These are phyloP conservation scores for Babesia gibsoni DNA, from an alignment of 169 alveolate genomes.

Conservation along the genomic window DNA sequence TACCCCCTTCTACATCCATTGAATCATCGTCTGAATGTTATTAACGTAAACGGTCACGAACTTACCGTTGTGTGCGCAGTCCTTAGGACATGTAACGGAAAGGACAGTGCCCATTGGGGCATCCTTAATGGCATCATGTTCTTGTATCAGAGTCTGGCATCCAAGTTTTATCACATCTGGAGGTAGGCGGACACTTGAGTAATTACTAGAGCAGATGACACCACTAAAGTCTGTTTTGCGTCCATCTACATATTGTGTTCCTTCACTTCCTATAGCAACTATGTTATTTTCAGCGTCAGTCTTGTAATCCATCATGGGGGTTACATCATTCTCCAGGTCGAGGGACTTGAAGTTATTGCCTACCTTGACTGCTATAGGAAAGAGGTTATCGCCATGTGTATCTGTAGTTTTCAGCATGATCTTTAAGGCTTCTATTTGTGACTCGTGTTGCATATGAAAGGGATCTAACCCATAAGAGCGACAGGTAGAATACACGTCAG, in stretches of 20 bases:
- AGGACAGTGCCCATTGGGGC: slow-evolving; percentile 77
- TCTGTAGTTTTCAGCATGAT: slow-evolving; percentile 59
- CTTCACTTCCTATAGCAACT: slow-evolving; percentile 63
- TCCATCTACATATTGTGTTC: slow-evolving; percentile 65
- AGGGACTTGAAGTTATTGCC: slow-evolving; percentile 48
- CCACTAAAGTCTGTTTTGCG: slow-evolving; percentile 72
- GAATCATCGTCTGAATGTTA: slow-evolving; percentile 22
- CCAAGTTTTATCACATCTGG: slow-evolving; percentile 70
- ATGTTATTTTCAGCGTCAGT: slow-evolving; percentile 44
- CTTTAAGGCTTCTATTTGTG: slow-evolving; percentile 39
- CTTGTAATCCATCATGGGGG: slow-evolving; percentile 2
- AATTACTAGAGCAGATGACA: slow-evolving; percentile 72
- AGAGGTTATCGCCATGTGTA: slow-evolving; percentile 34
- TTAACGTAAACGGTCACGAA: not conserved
- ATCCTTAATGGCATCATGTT: slow-evolving; percentile 69
- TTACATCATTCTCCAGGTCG: slow-evolving; percentile 49
- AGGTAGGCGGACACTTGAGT: slow-evolving; percentile 64
- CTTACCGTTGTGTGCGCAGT: slow-evolving; percentile 75
- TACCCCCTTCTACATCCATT: slow-evolving; percentile 77
- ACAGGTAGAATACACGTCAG: slow-evolving; percentile 36
- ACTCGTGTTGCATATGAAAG: slow-evolving; percentile 45
- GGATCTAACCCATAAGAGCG: slow-evolving; percentile 56
- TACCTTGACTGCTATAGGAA: slow-evolving; percentile 56
- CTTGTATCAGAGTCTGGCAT: slow-evolving; percentile 71
- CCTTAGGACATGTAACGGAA: slow-evolving; percentile 79